These are phyloP conservation scores for Canavalia ensiformis DNA, from an alignment of 306 rosid genomes.

Conservation along the genomic window DNA sequence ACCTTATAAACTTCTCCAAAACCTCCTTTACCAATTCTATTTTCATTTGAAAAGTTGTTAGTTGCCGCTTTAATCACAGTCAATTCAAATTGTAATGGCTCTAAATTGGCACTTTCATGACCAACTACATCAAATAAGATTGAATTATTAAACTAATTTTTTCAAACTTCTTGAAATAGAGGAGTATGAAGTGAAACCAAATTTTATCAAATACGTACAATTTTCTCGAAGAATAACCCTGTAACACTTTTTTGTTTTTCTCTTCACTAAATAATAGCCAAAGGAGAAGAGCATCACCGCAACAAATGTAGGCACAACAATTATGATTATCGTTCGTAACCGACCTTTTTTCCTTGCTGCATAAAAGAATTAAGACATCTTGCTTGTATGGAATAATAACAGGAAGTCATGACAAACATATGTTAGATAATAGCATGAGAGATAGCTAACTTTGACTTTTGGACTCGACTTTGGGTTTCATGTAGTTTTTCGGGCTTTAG, in stretches of 20 bases:
- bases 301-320: not conserved
- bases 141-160: not conserved
- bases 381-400: no score
- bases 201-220: constrained; percentile 1
- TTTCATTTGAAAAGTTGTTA: not conserved
- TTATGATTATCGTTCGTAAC: not conserved
- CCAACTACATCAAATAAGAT: not conserved
- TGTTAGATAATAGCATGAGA: no score
- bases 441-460: no score
- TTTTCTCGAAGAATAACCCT: constrained; percentile 25
- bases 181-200: not conserved
- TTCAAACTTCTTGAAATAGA: not conserved
- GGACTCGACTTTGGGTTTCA: no score
- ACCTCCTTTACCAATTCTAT: constrained; percentile 18
- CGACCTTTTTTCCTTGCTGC: not conserved
- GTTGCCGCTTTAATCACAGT: not conserved
- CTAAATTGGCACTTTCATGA: not conserved
- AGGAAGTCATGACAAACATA: no score
- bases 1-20: not conserved
- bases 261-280: constrained; percentile 14
- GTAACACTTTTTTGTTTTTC: constrained; percentile 1
- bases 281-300: not conserved
- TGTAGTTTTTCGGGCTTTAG: no score
- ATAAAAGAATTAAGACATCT: no score
- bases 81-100: not conserved